These are phyloP conservation scores for Gossypium gossypioides DNA, from an alignment of 441 rosid genomes.

Conservation along the genomic window DNA sequence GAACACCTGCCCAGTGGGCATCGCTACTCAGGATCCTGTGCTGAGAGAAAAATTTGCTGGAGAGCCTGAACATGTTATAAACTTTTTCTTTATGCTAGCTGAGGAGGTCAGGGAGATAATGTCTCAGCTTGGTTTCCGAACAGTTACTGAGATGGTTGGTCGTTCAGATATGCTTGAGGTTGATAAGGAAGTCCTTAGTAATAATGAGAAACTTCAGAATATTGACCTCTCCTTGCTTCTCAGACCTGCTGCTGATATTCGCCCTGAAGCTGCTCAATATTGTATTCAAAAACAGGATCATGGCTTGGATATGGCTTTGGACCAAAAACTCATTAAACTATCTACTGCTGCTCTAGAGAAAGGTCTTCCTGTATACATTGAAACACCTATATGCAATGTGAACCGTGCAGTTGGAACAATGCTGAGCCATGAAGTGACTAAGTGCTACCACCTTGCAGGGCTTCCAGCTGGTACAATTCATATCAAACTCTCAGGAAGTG, in stretches of 20 bases:
- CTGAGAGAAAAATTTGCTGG: conserved; percentile 98
- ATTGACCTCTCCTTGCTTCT: conserved; percentile 83
- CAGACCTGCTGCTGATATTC: conserved; percentile 87
- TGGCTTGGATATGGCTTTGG: conserved; percentile 93
- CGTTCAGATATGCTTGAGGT: conserved; percentile 98
- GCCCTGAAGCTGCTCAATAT: conserved; percentile 90
- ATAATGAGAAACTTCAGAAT: conserved; percentile 80
- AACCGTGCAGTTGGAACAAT: conserved; percentile 99
- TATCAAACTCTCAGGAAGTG: conserved; percentile 82
- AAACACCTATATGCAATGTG: conserved; percentile 72
- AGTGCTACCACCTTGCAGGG: conserved; percentile 73
- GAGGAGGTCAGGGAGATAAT: conserved; percentile 98
- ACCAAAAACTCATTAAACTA: conserved; percentile 56
- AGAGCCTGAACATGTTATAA: conserved; percentile 97
- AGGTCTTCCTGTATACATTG: conserved; percentile 76
- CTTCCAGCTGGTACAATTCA: conserved; percentile 90
- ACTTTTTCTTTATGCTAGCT: conserved; percentile 97
- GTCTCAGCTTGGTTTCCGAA: conserved; percentile 85
- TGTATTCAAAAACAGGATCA: conserved; percentile 98
- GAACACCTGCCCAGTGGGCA: conserved; percentile 98
- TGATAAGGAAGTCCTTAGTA: conserved; percentile 69
- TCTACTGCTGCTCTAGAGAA: conserved; percentile 77
- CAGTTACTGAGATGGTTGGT: conserved; percentile 86
- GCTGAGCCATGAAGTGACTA: conserved; percentile 99
- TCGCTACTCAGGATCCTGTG: conserved; percentile 99